These are phyloP conservation scores for Candida ponderosae DNA, from an alignment of 805 yeast genomes.

Conservation along the genomic window DNA sequence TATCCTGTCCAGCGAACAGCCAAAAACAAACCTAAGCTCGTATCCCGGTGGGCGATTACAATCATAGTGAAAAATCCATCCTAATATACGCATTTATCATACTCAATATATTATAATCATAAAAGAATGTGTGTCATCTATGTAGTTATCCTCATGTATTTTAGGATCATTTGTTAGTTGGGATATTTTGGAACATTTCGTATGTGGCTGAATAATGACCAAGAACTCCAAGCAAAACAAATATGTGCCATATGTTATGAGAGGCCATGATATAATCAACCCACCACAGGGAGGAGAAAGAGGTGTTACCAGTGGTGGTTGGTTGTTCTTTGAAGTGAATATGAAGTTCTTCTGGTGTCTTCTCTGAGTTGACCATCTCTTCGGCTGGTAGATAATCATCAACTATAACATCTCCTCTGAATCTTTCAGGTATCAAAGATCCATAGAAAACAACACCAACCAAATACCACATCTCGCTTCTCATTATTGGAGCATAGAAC, in stretches of 20 bases:
- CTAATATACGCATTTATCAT: too few relatives aligned
- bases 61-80: too few relatives aligned
- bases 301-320: conserved; percentile 21
- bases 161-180: conserved; percentile 5
- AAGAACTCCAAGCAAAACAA: conserved; percentile 81
- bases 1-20: background rate
- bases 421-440: conserved; percentile 81
- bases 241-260: conserved; percentile 91
- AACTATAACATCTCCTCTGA: conserved; percentile 61
- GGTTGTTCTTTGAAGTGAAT: conserved; percentile 36
- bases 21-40: too few relatives aligned
- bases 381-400: conserved; percentile 35
- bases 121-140: too few relatives aligned
- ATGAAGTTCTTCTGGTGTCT: conserved; percentile 22
- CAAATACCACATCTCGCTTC: conserved; percentile 68
- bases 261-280: conserved; percentile 67
- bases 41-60: too few relatives aligned
- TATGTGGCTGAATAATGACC: conserved; percentile 81
- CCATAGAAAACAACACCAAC: conserved; percentile 86
- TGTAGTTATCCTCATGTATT: too few relatives aligned
- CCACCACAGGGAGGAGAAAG: conserved; percentile 70
- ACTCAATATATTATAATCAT: too few relatives aligned
- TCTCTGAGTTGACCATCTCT: conserved; percentile 20
- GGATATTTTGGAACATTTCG: conserved; percentile 51
- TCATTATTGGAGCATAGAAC: conserved; percentile 61